Percentiles rank a stretch among this genome's conserved stretches.
Evolutionary conservation across 1,284 basidiomycete species (phyloP).

Genomic region (Ustilago bromivora): DNA sequence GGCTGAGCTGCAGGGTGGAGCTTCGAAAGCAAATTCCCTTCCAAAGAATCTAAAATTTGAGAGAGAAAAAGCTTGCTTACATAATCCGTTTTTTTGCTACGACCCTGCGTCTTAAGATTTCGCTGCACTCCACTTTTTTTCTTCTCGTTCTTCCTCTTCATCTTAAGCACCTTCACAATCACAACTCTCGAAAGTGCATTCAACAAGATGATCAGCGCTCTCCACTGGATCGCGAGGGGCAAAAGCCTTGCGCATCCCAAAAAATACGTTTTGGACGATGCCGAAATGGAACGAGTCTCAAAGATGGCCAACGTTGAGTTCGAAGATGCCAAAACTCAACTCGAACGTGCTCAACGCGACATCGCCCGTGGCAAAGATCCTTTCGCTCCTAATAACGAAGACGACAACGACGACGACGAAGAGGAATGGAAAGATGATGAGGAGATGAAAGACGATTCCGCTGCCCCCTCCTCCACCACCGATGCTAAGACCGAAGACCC

Average conservation of each 20-base stretch:
- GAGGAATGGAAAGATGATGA: conserved; percentile 47
- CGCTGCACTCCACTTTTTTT: conserved; percentile 17
- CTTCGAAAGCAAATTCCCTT: neutral
- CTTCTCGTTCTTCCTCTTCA: conserved; percentile 1
- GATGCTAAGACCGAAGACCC: conserved; percentile 71
- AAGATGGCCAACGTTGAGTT: conserved; percentile 87
- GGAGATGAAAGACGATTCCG: conserved; percentile 76
- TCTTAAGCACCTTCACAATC: conserved; percentile 5
- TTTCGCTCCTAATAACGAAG: conserved; percentile 44
- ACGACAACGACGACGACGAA: conserved; percentile 34
- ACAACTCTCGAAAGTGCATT: neutral
- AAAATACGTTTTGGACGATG: conserved; percentile 91
- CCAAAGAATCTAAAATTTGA: conserved; percentile 10
- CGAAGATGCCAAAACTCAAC: conserved; percentile 85
- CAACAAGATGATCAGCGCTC: conserved; percentile 72
- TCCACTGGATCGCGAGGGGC: conserved; percentile 84
- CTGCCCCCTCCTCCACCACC: conserved; percentile 72
- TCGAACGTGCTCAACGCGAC: conserved; percentile 73
- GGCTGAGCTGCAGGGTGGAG: conserved; percentile 6
- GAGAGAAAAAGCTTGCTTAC: conserved; percentile 15
- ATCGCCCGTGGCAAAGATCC: conserved; percentile 53
- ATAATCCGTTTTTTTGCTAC: conserved; percentile 18
- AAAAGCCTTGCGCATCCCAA: conserved; percentile 80
- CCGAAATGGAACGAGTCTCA: conserved; percentile 89
- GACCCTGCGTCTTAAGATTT: conserved; percentile 13